These are phyloP conservation scores for Hapsidospora chrysogenum DNA, from an alignment of 495 filamentous ascomycete genomes.

Conservation along the genomic window DNA sequence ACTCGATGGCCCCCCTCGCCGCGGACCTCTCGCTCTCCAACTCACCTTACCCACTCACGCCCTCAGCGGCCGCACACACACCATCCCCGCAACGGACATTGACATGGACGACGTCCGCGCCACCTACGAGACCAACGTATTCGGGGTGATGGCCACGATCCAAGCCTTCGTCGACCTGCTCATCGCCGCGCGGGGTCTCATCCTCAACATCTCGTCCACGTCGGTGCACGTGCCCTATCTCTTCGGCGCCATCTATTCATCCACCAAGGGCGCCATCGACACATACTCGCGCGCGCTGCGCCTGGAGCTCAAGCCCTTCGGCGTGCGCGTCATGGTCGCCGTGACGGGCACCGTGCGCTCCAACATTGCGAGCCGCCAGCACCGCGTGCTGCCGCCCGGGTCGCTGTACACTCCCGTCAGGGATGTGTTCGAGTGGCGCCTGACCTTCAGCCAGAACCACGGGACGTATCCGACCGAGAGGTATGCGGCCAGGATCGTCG, in stretches of 20 bases:
- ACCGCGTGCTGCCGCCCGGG: slow-evolving; percentile 18
- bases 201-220: slow-evolving; percentile 38
- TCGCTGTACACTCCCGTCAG: slow-evolving; percentile 23
- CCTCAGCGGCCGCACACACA: slow-evolving; percentile 29
- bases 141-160: slow-evolving; percentile 35
- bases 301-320: slow-evolving; percentile 35
- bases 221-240: slow-evolving; percentile 26
- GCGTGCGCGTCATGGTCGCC: slow-evolving; percentile 35
- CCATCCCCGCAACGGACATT: slow-evolving; percentile 36
- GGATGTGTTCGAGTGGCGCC: slow-evolving; percentile 23
- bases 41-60: too few relatives aligned
- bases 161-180: slow-evolving; percentile 37
- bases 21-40: not conserved
- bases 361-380: slow-evolving; percentile 20
- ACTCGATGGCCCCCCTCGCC: not conserved
- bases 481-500: slow-evolving; percentile 20
- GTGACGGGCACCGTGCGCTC: slow-evolving; percentile 32
- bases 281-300: slow-evolving; percentile 34
- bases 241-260: slow-evolving; percentile 33
- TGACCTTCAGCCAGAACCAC: slow-evolving; percentile 27
- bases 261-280: slow-evolving; percentile 34
- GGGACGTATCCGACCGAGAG: slow-evolving; percentile 20
- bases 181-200: slow-evolving; percentile 30
- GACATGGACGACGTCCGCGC: slow-evolving; percentile 29
- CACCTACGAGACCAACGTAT: slow-evolving; percentile 48